Evolutionary conservation across 2,329 filamentous ascomycete genomes (phyloP), one percentile per base, ranked within the genome.

Genomic region (Aspergillus awamori): DNA sequence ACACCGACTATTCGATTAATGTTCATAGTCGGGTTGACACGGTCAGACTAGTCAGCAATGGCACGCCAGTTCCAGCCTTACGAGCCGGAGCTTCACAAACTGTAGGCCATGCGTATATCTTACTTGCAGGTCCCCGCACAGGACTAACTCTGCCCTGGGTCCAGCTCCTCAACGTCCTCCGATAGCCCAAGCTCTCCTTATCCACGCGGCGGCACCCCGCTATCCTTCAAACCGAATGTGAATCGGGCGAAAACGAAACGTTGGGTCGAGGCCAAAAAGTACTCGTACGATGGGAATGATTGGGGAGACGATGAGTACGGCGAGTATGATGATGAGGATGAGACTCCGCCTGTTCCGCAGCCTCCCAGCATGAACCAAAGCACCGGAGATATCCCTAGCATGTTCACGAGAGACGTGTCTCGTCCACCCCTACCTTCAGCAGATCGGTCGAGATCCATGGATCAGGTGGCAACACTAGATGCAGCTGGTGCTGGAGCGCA

Each of bases 231-330:
- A 74, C 87, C 92, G 55, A 96, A 97, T 75, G 88, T 97, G 53
- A 94, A 91, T 78, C 88, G 94, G 63, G 86, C 88, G 59, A 96
- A 96, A 80, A 97, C 93, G 58, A 91, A 89, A 78, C 96, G 96
- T 85, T 98, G 94, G 94, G 89, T 94, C 39, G 90, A 96, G 71
- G 94, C 94, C 38, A 94, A 93, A 76, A 84, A 87, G 61, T 88
- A 90, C 69, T 91, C 87, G 72, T 98, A 98, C 72, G 93, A 94
- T 70, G 94, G 93, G 65, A 93, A 96, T 70, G 94, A 97, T 72
- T 97, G 94, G 93, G 94, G 92, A 38, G 89, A 86, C 36, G 79
- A 79, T 47, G 83, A 84, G 53, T 83, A 83, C 59, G 87, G 89
- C 38, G 86, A 88, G 8, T 84, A 86, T 60, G 84, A 87, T 33